Conservation (phyloP, 371 early-diverging fungal genomes). For the Mortierella sp. region DNA sequence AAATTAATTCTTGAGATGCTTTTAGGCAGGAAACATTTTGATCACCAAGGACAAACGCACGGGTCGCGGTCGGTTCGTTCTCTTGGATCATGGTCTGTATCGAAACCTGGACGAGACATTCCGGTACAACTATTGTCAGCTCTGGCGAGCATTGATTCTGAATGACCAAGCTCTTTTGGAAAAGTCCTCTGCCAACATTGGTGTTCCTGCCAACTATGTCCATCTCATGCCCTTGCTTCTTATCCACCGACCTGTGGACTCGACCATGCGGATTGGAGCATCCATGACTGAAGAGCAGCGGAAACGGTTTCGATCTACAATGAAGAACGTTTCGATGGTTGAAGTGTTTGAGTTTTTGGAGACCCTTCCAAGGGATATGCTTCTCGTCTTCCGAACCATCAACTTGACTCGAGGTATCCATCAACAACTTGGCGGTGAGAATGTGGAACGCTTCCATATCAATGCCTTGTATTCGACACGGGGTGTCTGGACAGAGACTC, state of each 20-base stretch:
- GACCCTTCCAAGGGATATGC: conserved; percentile 56
- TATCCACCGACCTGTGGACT: conserved; percentile 45
- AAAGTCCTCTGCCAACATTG: conserved; percentile 31
- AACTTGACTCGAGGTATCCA: conserved; percentile 57
- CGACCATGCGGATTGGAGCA: conserved; percentile 51
- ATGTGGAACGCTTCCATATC: conserved; percentile 55
- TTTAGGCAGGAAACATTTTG: conserved; percentile 61
- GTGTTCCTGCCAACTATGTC: conserved; percentile 46
- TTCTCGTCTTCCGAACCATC: conserved; percentile 56
- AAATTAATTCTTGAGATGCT: conserved; percentile 49
- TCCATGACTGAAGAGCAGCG: conserved; percentile 46
- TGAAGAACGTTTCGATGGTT: conserved; percentile 53
- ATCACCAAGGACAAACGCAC: conserved; percentile 31
- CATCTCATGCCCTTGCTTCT: conserved; percentile 51
- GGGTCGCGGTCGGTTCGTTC: conserved; percentile 65
- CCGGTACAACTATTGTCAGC: conserved; percentile 83
- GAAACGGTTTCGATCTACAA: conserved; percentile 28
- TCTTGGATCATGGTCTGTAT: conserved; percentile 95
- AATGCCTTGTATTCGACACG: conserved; percentile 55
- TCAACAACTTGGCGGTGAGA: conserved; percentile 55
- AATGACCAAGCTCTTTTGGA: conserved; percentile 39
- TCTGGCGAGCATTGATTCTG: conserved; percentile 74
- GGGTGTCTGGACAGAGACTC: conserved; percentile 58
- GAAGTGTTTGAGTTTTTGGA: conserved; percentile 57
- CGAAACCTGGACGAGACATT: conserved; percentile 74